Evolutionary conservation across 345 rosid species (phyloP), one percentile per base, ranked within the genome.

Genomic region (Triadica sebifera): DNA sequence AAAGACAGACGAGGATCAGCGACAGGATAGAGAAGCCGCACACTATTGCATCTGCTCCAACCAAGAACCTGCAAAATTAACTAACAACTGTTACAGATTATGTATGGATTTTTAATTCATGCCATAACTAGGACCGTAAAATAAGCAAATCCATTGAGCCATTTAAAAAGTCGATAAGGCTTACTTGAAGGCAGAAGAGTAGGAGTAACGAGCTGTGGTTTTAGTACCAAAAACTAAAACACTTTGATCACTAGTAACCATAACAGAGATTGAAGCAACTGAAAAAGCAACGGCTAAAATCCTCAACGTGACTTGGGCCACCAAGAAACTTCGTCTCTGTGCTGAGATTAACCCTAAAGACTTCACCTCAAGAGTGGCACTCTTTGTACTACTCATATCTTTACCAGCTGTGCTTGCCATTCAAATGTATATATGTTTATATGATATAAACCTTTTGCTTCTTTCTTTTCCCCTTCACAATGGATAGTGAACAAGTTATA

Each of bases 111-210:
- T 29, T 29, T n/a, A n/a, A n/a, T n/a, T 29, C 34, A 1, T 29
- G 34, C 34, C 34, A n/a, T n/a, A n/a, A n/a, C n/a, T n/a, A n/a
- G n/a, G n/a, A n/a, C n/a, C n/a, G n/a, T n/a, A n/a, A n/a, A n/a
- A n/a, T n/a, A n/a, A n/a, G n/a, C n/a, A n/a, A n/a, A n/a, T n/a
- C n/a, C n/a, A n/a, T n/a, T n/a, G n/a, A n/a, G n/a, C n/a, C n/a
- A n/a, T n/a, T n/a, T n/a, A n/a, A n/a, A n/a, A n/a, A n/a, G n/a
- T n/a, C n/a, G 11, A 12, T 24, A n/a, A 41, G 20, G 8, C 13
- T 62, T 70, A 85, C 94, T 80, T 87, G 83, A 64, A 49, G 43
- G 90, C 80, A 51, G 89, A 82, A 17, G 85, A 57, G 81, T 80
- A 70, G 73, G 62, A 75, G 71, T 82, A 88, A 20, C 77, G 81